A percentile compares a stretch with the other conserved stretches of the same genome.
These are phyloP conservation scores for Rhodotorula sp. DNA, from an alignment of 1,284 basidiomycete species.

Conservation along the genomic window DNA sequence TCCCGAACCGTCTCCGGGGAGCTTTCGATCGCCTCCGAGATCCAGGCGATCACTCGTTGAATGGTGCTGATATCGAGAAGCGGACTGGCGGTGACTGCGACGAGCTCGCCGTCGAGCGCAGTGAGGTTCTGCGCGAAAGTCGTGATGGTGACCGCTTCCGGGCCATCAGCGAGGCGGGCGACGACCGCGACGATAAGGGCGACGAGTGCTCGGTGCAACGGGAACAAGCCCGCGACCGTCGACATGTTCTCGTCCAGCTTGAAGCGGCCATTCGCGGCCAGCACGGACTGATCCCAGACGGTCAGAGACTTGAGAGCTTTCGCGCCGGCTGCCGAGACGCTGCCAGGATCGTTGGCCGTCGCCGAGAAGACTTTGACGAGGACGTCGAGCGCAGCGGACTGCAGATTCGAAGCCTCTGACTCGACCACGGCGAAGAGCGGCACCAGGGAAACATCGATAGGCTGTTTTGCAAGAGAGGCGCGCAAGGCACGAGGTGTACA, in stretches of 20 bases:
- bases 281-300: constrained; percentile 38
- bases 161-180: constrained; percentile 13
- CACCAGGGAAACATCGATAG: constrained; percentile 34
- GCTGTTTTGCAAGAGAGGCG: constrained; percentile 24
- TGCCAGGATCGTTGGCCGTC: constrained; percentile 8
- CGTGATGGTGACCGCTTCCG: constrained; percentile 13
- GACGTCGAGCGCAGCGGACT: constrained; percentile 28
- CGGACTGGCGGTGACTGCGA: constrained; percentile 43
- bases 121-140: constrained; percentile 11
- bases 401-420: not conserved
- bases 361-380: constrained; percentile 13
- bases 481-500: not conserved
- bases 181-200: not conserved
- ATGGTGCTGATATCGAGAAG: constrained; percentile 53
- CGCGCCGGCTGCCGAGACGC: constrained; percentile 9
- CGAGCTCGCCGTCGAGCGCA: constrained; percentile 42
- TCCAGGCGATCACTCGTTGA: constrained; percentile 50
- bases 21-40: constrained; percentile 44
- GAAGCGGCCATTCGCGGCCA: constrained; percentile 30
- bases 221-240: constrained; percentile 23
- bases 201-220: constrained; percentile 20
- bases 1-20: constrained; percentile 27
- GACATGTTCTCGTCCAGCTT: constrained; percentile 35
- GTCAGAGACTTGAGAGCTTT: constrained; percentile 22
- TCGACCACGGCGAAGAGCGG: constrained; percentile 18